Base-by-base conservation (phyloP, 176 grass and related monocot species). In the Hsuehochloa calcarea region DNA sequence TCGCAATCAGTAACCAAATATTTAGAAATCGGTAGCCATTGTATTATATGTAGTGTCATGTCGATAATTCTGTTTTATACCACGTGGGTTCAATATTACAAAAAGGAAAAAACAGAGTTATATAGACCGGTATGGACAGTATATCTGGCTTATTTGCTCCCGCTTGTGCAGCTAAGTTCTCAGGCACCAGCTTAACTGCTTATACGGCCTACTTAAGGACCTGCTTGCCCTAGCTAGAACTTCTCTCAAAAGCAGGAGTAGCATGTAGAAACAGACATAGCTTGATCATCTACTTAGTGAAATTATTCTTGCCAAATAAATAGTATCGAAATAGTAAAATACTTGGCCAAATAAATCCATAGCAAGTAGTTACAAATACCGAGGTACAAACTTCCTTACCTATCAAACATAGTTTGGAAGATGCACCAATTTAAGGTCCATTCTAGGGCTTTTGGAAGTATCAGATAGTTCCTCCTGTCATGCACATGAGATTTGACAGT, bases 341-440 rank as follows among this genome's bases (percentile, higher is more conserved):
- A 31, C 40, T 65, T 12, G 23, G 58, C 31, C 47, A 79, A 80
- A 47, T 49, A 62, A 72, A 69, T 51, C 23, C 38, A 77, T 27
- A 81, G 47, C 65, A 25, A 29, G 10, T 44, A 59, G 39, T 54
- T 75, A 78, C 29, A 86, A 69, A 81, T 23, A 49, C 50, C 27
- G 19, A 81, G 38, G 37, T 87, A 70, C 55, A 14, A 0, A 23
- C 19, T 77, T 73, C 72, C 81, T 74, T 89, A 99, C 96, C 94
- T 94, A 74, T 99, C 96, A 91, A 99, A 99, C 96, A 99, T 94
- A 64, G 88, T 96, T 87, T 92, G 91, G 80, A 99, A 99, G 89
- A 99, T 92, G 88, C 96, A 99, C 96, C 96, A 99, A 80, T 99
- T 89, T 85, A 99, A 92, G 41, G 96, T 96, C 96, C 96, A 99